Conservation (phyloP, 306 rosid genomes). For the Dalbergia oliveri region DNA sequence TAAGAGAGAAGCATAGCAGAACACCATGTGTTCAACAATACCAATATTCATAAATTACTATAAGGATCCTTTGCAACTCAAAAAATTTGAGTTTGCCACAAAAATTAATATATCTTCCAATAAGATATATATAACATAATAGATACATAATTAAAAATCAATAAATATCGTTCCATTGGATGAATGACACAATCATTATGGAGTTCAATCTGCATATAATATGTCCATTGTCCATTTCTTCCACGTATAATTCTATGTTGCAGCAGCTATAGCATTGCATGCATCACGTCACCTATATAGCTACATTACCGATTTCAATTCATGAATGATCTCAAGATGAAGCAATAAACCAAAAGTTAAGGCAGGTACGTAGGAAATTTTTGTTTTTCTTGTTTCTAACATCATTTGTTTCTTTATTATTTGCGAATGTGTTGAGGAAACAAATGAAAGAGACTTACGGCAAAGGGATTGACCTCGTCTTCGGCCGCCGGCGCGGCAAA, state of each 20-base stretch:
- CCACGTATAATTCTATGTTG: not conserved
- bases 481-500: slow-evolving; percentile 51
- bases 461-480: slow-evolving; percentile 82
- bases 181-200: no score
- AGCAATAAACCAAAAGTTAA: not conserved
- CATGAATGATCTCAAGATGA: not conserved
- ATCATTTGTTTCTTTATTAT: no score
- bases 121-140: not conserved
- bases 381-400: no score
- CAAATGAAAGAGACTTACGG: slow-evolving; percentile 52
- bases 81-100: not conserved
- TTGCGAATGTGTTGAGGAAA: not conserved
- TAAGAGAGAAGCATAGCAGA: no score
- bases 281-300: not conserved
- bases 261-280: not conserved
- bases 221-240: no score
- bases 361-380: not conserved
- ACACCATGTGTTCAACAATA: no score
- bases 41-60: no score
- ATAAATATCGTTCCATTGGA: not conserved
- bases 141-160: not conserved
- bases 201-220: no score
- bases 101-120: not conserved
- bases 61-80: no score
- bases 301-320: slow-evolving; percentile 43